Conservation (phyloP, 257 asterid species). For the Linderniella brevidens region DNA sequence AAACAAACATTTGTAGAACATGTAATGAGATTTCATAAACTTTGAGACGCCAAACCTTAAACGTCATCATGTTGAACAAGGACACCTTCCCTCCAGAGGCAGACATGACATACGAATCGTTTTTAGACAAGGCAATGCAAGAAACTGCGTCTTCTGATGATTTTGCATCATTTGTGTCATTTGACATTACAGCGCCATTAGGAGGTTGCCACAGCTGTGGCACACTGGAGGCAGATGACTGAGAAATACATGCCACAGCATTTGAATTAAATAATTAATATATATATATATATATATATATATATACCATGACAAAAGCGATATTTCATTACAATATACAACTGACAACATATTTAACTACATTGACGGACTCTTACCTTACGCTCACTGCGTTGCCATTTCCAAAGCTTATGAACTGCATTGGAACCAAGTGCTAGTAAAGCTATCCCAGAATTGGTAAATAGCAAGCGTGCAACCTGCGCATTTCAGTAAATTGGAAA, state of each 20-base stretch:
- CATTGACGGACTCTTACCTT: conserved; percentile 76
- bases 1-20: too few relatives aligned
- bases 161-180: conserved; percentile 58
- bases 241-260: conserved; percentile 17
- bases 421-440: conserved; percentile 70
- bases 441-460: conserved; percentile 83
- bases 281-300: conserved; percentile 3
- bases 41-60: conserved; percentile 39
- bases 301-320: conserved; percentile 5
- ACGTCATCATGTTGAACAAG: conserved; percentile 97
- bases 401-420: conserved; percentile 95
- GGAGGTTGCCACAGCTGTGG: conserved; percentile 96
- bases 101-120: conserved; percentile 99
- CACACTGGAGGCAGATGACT: conserved; percentile 67
- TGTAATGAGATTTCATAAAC: background rate
- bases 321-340: background rate
- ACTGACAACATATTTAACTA: too few relatives aligned
- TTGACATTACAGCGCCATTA: conserved; percentile 83
- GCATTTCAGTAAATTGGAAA: conserved; percentile 5
- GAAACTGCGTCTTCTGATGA: conserved; percentile 72
- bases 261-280: conserved; percentile 4
- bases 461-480: conserved; percentile 68
- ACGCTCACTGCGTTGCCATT: conserved; percentile 93
- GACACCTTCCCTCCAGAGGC: conserved; percentile 99
- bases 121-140: conserved; percentile 88